Percentiles rank a stretch among this genome's conserved stretches.
phyloP scores from a whole-genome alignment of 352 stramenopile genomes.

The Phytophthora rubi region DNA sequence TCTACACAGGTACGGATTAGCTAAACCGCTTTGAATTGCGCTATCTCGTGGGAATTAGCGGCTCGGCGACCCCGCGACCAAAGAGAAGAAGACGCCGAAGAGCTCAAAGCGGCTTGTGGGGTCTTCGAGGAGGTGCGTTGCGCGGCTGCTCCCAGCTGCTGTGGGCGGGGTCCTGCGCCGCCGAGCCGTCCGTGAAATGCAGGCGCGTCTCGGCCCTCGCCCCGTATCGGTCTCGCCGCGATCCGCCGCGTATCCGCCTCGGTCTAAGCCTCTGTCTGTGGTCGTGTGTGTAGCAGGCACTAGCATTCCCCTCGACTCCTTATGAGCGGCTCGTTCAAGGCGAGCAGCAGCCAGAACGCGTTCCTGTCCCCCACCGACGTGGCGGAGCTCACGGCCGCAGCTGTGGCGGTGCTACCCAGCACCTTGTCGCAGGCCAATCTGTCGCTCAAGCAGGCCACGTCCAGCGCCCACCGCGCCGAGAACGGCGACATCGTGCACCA shows the following conservation, averaged over 20 bases:
- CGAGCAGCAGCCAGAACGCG: constrained; percentile 55
- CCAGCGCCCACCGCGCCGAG: constrained; percentile 65
- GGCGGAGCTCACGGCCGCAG: constrained; percentile 76
- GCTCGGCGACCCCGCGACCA: constrained; percentile 28
- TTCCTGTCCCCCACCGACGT: constrained; percentile 80
- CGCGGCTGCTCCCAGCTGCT: constrained; percentile 10
- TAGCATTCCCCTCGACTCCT: not conserved
- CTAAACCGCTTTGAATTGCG: constrained; percentile 7
- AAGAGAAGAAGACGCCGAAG: constrained; percentile 39
- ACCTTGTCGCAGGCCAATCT: constrained; percentile 64
- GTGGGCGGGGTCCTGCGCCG: not conserved
- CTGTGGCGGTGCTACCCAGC: constrained; percentile 68
- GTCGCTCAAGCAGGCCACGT: constrained; percentile 53
- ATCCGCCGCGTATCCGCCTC: not conserved
- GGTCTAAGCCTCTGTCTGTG: constrained; percentile 31
- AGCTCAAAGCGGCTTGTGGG: constrained; percentile 41
- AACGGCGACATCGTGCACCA: constrained; percentile 83
- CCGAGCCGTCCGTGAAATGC: not conserved
- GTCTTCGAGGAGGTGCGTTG: constrained; percentile 44
- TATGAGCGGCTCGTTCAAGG: constrained; percentile 64
- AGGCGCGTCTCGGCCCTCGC: constrained; percentile 10
- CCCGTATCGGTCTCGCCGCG: constrained; percentile 2
- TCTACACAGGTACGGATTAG: not conserved
- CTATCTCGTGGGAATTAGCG: constrained; percentile 19
- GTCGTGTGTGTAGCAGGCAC: constrained; percentile 30